phyloP scores from a whole-genome alignment of 805 yeast species.

The Spathaspora arborariae region DNA sequence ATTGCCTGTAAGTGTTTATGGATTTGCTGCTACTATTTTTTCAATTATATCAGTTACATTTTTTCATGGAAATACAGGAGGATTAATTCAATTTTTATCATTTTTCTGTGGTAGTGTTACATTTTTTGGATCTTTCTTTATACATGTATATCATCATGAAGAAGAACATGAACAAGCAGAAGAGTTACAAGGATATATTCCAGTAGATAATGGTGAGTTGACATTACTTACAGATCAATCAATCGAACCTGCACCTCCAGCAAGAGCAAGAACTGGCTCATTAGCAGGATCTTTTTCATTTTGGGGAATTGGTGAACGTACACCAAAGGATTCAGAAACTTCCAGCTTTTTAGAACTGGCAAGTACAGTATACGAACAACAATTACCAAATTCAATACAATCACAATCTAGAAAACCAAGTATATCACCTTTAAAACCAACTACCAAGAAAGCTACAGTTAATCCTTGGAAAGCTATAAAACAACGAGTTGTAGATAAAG shows the following conservation, averaged over 20 bases:
- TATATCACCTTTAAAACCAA: not conserved
- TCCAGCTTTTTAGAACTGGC: not conserved
- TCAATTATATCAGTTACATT: conserved; percentile 52
- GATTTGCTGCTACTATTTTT: conserved; percentile 65
- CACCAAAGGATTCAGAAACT: conserved; percentile 4
- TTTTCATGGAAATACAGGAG: conserved; percentile 51
- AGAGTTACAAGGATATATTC: not conserved
- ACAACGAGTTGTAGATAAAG: conserved; percentile 18
- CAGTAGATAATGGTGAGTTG: not conserved
- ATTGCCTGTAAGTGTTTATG: conserved; percentile 64
- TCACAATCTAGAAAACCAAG: not conserved
- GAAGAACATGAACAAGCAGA: not conserved
- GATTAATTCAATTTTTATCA: conserved; percentile 53
- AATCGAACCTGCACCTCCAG: conserved; percentile 1
- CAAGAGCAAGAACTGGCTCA: conserved; percentile 1
- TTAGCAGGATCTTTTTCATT: conserved; percentile 35
- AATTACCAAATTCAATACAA: not conserved
- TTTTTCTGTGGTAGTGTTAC: conserved; percentile 47
- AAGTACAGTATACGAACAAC: not conserved
- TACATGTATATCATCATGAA: conserved; percentile 35
- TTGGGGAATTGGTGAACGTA: conserved; percentile 38
- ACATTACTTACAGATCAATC: not conserved
- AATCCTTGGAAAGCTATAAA: conserved; percentile 14
- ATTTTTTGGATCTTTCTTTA: conserved; percentile 43
- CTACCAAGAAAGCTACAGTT: conserved; percentile 3